A percentile compares a stretch with the other conserved stretches of the same genome.
phyloP scores from a whole-genome alignment of 345 rosid genomes.

The Linum tenue region DNA sequence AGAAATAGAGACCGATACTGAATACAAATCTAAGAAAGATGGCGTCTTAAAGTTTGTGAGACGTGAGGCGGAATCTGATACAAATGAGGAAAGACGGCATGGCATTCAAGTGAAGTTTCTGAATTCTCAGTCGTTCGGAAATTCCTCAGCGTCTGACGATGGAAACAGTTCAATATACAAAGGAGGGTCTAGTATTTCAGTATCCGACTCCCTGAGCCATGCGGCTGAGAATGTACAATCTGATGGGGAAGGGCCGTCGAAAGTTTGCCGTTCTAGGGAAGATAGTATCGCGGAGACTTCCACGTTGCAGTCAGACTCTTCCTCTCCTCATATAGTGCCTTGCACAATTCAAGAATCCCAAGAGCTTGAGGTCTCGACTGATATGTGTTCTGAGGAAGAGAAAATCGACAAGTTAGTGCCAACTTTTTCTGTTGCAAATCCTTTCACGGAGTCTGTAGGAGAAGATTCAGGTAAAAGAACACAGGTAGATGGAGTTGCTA shows the following conservation, averaged over 20 bases:
- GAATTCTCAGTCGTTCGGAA: constrained; percentile 53
- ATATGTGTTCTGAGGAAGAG: constrained; percentile 20
- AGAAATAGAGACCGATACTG: constrained; percentile 70
- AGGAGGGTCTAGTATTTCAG: constrained; percentile 42
- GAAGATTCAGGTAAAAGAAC: constrained; percentile 28
- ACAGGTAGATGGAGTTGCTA: constrained; percentile 15
- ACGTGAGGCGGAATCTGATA: constrained; percentile 32
- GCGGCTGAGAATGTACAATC: constrained; percentile 38
- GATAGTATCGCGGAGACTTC: constrained; percentile 21
- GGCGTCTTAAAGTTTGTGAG: constrained; percentile 25
- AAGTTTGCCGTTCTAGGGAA: constrained; percentile 27
- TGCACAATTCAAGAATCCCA: constrained; percentile 7
- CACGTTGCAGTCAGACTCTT: constrained; percentile 24
- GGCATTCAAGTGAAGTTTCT: constrained; percentile 41
- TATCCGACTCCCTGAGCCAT: constrained; percentile 47
- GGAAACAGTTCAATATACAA: constrained; percentile 51
- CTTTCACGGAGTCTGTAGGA: constrained; percentile 12
- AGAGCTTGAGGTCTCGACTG: constrained; percentile 26
- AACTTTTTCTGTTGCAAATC: constrained; percentile 24
- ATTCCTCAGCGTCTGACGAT: constrained; percentile 60
- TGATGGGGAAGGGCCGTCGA: constrained; percentile 44
- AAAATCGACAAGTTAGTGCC: constrained; percentile 16
- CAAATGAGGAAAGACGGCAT: constrained; percentile 36
- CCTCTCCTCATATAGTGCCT: constrained; percentile 23
- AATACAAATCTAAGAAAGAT: constrained; percentile 29